Evolutionary conservation across 768 basidiomycete genomes (phyloP), one percentile per base, ranked within the genome.

Genomic region (Xerocomus brunneocitrinus): DNA sequence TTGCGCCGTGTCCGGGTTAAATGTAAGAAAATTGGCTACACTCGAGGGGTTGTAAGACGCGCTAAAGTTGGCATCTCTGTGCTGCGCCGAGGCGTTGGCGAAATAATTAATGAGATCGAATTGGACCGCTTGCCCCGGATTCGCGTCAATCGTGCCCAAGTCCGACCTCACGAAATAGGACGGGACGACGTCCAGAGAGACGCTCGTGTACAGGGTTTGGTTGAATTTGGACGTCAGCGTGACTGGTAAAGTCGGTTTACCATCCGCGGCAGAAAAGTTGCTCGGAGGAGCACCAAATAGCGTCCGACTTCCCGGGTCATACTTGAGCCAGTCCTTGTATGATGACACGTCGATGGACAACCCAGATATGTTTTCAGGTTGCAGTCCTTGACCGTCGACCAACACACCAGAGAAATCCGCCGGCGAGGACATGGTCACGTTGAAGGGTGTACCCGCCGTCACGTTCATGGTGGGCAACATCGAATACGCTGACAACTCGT

Each of bases 381-480:
- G 73, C n/a, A 89, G 74, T 4, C 78, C 68, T 31, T 74, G 62
- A 5, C 79, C 83, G 57, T 92, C 85, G 24, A 91, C 73, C 9
- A 83, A 67, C 7, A 93, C 67, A 13, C 85, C 83, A 51, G 73
- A 68, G 54, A 84, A 85, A 68, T 91, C 85, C 35, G 71, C 74
- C 57, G 77, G 67, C 14, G 83, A 82, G 52, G 72, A 60, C 48
- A 84, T 69, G 42, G 70, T 73, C 57, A 89, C 55, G 56, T 76
- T 72, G 74, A 85, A 80, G 36, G 75, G 61, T 5, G 75, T 74
- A 10, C 73, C 77, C 3, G 76, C 74, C 0, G 91, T 91, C 36
- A 89, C 68, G 59, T 94, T 93, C 67, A 91, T 77, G 7, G 80
- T 80, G 10, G 83, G 80, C 16, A 89, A 76, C 36, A 79, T 65